These are phyloP conservation scores for Fusarium liriodendri DNA, from an alignment of 2,329 filamentous ascomycete species.

Conservation along the genomic window DNA sequence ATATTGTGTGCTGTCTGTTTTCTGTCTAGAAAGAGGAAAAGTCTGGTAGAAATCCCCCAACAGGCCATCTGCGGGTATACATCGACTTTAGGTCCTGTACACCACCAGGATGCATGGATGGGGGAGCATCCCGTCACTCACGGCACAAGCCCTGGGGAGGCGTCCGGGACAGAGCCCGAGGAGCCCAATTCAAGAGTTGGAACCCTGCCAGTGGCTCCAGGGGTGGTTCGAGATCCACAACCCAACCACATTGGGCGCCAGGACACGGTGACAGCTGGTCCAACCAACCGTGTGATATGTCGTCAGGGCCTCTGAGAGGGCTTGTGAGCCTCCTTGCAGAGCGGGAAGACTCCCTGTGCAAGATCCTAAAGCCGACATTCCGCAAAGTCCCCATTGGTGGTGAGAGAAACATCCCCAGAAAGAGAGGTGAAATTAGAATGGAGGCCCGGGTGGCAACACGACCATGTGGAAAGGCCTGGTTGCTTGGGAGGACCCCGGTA, in stretches of 20 bases:
- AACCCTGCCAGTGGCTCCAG: slow-evolving; percentile 36
- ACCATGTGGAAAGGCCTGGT: slow-evolving; percentile 37
- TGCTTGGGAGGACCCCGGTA: slow-evolving; percentile 25
- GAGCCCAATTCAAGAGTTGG: slow-evolving; percentile 39
- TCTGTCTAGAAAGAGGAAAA: slow-evolving; percentile 5
- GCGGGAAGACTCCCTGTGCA: slow-evolving; percentile 16
- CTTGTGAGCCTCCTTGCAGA: slow-evolving; percentile 2
- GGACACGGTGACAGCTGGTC: slow-evolving; percentile 22
- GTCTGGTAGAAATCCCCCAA: slow-evolving; percentile 7
- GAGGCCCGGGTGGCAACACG: slow-evolving; percentile 25
- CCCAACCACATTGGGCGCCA: slow-evolving; percentile 39
- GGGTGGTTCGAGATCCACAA: slow-evolving; percentile 42
- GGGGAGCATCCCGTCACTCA: not conserved
- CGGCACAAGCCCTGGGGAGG: not conserved
- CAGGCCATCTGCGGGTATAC: slow-evolving; percentile 25
- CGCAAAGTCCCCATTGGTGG: slow-evolving; percentile 20
- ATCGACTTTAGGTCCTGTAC: slow-evolving; percentile 14
- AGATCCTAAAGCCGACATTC: slow-evolving; percentile 23
- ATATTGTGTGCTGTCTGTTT: slow-evolving; percentile 16
- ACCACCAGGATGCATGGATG: not conserved
- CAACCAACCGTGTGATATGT: slow-evolving; percentile 32
- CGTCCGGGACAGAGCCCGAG: slow-evolving; percentile 32
- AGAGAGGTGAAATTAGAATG: not conserved
- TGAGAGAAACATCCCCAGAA: not conserved
- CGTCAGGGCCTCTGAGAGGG: not conserved